Percentiles rank a stretch among this genome's conserved stretches.
These are phyloP conservation scores for Linnemannia exigua DNA, from an alignment of 192 early-diverging fungal species.

Conservation along the genomic window DNA sequence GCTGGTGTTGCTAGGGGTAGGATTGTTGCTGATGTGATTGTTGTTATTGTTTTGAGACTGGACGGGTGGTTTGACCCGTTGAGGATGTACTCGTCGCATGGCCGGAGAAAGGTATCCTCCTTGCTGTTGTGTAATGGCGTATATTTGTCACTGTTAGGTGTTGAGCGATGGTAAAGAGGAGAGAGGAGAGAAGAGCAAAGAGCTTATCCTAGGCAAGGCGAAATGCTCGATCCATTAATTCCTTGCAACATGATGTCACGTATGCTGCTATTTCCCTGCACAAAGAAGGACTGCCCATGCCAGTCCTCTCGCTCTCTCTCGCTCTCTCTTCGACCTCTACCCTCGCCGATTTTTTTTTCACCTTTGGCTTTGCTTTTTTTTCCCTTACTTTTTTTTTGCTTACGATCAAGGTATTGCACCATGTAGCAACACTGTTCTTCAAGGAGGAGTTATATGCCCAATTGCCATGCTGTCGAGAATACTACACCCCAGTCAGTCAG, in stretches of 20 bases:
- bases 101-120: background rate
- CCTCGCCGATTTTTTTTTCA: background rate
- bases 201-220: background rate
- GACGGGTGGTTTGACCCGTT: slow-evolving; percentile 1
- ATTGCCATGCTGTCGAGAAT: background rate
- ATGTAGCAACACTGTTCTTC: background rate
- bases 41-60: background rate
- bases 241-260: background rate
- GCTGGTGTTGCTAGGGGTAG: background rate
- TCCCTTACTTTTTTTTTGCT: slow-evolving; percentile 49
- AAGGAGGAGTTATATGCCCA: background rate
- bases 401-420: slow-evolving; percentile 55
- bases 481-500: background rate
- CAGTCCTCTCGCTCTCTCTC: background rate
- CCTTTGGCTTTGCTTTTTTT: slow-evolving; percentile 7
- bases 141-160: background rate
- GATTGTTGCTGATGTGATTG: background rate
- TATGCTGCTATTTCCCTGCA: background rate
- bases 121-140: background rate
- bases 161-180: background rate
- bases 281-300: background rate
- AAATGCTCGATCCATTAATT: background rate
- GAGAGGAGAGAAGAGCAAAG: background rate
- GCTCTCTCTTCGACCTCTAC: background rate
- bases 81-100: slow-evolving; percentile 29